Base-by-base conservation (phyloP, 805 yeast genomes). In the Phaffomyces opuntiae region DNA sequence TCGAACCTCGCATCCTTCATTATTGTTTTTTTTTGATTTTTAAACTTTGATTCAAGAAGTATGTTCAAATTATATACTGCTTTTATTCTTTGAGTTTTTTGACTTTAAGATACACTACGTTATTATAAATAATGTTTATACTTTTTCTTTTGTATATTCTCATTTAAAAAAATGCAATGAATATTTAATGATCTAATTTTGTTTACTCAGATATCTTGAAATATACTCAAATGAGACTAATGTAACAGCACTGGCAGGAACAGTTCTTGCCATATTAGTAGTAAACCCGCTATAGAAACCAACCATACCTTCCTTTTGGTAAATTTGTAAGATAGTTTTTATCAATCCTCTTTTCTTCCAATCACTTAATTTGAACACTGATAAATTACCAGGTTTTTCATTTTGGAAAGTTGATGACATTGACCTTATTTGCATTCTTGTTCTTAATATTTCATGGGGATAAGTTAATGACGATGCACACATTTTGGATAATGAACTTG, bases 221-320 rank as follows among this genome's bases (percentile, higher is more conserved):
- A 84, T 75, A 61, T 83, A 84, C 60, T 93, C 99, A 64, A 87
- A 93, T 27, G 96, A 86, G 9, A 91, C 89, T 54, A 93, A 71
- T 3, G 99, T 93, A n/a, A 91, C 87, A 1, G 97, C 97, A 54
- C 89, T 79, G 1, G 96, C 90, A 4, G 99, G 99, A 0, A 91
- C 87, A 0, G 99, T 93, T 55, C 99, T 72, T 29, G 87, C 78
- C 57, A 93, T 67, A 60, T 93, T 93, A 19, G 95, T 82, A 1
- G 81, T 73, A 56, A 90, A 85, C 0, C 99, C 99, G 1, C 93
- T 82, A 60, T 93, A 93, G 61, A 88, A 91, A 4, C 93, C 96
- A 34, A 72, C 63, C 44, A 83, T 51, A 3, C 97, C 96, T 60
- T 90, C 96, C 44, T 73, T 78, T 48, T 59, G 52, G 58, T 73